Evolutionary conservation across 805 yeast genomes (phyloP), one percentile per base, ranked within the genome.

Genomic region (Zygosaccharomyces kombuchaensis): DNA sequence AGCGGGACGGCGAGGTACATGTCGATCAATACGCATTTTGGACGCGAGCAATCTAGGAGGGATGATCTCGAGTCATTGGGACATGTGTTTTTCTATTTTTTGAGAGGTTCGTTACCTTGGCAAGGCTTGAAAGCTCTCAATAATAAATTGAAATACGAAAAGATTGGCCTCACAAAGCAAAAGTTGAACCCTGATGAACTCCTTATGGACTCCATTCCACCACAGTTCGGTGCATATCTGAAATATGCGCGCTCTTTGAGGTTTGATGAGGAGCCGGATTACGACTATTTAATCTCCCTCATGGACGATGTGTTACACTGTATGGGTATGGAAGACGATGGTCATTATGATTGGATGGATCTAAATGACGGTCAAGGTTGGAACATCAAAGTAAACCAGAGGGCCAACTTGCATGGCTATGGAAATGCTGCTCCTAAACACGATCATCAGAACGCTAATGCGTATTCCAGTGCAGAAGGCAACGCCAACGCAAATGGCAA

Each of bases 51-150:
- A 62, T 80, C 83, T 56, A 75, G 95, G 68, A 70, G 95, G 65
- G 95, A 85, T 62, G 95, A 85, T 65, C 73, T 85, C 58, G 95
- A 85, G 67, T 80, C 86, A 7, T 68, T 85, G 56, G 93, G 91
- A 13, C 93, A 85, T 67, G 93, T 85, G 0, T 85, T 85, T 60
- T 78, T 85, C 61, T 85, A 85, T 65, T 85, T 85, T 58, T 65
- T 84, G 45, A 76, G 86, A 59, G 93, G 95, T 23, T 83, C 81
- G 51, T 73, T 85, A 60, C 95, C 95, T 37, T 85, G 95, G 95
- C 95, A 85, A 68, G 95, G 95, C n/a, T 69, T 85, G 49, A 85
- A 84, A 66, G 93, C 91, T 1, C 88, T 88, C 48, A 84, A 87
- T n/a, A 85, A 85, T 63, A 85, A 86, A 63, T 76, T 80, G 53